Percentiles rank a stretch among this genome's conserved stretches.
Conservation (phyloP, 2,329 filamentous ascomycete species). For the Curvularia lunata region DNA sequence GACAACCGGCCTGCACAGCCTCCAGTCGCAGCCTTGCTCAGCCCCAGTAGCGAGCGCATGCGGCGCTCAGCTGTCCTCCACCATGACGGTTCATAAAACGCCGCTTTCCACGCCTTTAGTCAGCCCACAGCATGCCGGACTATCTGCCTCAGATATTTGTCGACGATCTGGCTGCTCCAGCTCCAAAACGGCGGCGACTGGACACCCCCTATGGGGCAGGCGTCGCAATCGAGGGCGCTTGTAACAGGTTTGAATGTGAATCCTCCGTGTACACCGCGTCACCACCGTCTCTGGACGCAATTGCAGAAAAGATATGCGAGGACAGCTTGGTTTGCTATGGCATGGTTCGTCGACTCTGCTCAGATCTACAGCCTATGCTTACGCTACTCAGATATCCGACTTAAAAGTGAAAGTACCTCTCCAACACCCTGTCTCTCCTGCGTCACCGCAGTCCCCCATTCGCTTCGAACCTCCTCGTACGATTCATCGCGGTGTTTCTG, state of each 20-base stretch:
- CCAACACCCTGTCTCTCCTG: background rate
- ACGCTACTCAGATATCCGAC: slow-evolving; percentile 1
- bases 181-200: slow-evolving; percentile 1
- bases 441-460: background rate
- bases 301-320: background rate
- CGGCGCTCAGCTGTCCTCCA: background rate
- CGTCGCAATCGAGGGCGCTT: background rate
- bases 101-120: background rate
- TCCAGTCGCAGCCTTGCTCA: background rate
- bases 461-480: background rate
- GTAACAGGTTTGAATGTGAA: background rate
- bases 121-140: background rate
- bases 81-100: background rate
- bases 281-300: background rate
- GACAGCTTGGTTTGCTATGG: background rate
- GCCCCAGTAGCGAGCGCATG: slow-evolving; percentile 1
- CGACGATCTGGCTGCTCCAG: slow-evolving; percentile 1
- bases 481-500: background rate
- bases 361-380: background rate
- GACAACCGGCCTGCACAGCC: background rate
- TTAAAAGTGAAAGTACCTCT: background rate
- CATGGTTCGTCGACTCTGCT: background rate
- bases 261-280: background rate
- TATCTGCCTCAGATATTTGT: background rate
- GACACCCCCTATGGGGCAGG: background rate